These are phyloP conservation scores for Paramyrothecium roridum DNA, from an alignment of 2,329 filamentous ascomycete species.

Conservation along the genomic window DNA sequence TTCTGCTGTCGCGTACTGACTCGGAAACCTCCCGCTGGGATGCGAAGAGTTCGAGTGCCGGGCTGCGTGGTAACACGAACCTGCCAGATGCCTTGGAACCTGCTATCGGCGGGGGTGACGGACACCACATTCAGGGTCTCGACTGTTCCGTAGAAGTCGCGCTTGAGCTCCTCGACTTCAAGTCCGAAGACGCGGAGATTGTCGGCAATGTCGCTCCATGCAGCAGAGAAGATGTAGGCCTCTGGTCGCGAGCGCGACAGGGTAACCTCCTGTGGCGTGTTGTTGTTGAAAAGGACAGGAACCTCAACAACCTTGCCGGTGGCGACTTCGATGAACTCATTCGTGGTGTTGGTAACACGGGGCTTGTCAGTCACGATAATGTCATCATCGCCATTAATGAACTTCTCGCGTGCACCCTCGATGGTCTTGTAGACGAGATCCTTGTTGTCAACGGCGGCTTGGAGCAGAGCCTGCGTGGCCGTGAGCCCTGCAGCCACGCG, in stretches of 20 bases:
- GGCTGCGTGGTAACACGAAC: slow-evolving; percentile 2
- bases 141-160: slow-evolving; percentile 5
- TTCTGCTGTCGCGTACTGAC: slow-evolving; percentile 6
- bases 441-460: slow-evolving; percentile 3
- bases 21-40: slow-evolving; percentile 6
- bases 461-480: slow-evolving; percentile 4
- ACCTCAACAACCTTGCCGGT: slow-evolving; percentile 6
- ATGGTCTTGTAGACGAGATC: slow-evolving; percentile 6
- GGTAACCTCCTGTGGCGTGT: slow-evolving; percentile 6
- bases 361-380: slow-evolving; percentile 8
- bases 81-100: slow-evolving; percentile 5
- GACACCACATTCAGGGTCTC: slow-evolving; percentile 3
- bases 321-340: slow-evolving; percentile 5
- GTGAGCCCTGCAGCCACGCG: slow-evolving; percentile 4
- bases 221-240: slow-evolving; percentile 8
- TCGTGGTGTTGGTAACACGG: background rate
- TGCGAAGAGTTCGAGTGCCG: background rate
- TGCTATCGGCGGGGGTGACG: background rate
- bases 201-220: slow-evolving; percentile 7
- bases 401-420: slow-evolving; percentile 5
- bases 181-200: slow-evolving; percentile 6
- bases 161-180: slow-evolving; percentile 3
- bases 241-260: slow-evolving; percentile 7
- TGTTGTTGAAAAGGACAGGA: slow-evolving; percentile 8
- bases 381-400: slow-evolving; percentile 6